Evolutionary conservation across 1,284 basidiomycete genomes (phyloP).

Genomic region (Malassezia brasiliensis): DNA sequence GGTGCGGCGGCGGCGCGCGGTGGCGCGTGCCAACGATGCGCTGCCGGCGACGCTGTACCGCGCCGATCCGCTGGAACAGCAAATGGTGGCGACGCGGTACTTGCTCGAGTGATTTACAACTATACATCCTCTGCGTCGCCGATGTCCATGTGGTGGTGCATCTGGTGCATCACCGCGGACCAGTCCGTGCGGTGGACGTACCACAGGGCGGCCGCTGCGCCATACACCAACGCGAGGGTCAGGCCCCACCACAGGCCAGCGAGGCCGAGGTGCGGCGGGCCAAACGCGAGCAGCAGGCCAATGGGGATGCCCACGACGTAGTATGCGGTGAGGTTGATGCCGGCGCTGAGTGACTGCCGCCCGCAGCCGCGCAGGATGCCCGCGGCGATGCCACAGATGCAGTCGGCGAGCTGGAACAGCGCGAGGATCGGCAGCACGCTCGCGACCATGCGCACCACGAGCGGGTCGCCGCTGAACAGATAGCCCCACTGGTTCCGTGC

Average conservation of each 20-base stretch:
- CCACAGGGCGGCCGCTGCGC: constrained; percentile 24
- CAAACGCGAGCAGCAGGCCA: constrained; percentile 51
- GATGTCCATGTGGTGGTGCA: constrained; percentile 10
- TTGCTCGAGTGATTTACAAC: neutral
- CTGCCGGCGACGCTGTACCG: constrained; percentile 8
- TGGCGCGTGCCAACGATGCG: constrained; percentile 1
- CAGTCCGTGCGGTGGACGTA: constrained; percentile 13
- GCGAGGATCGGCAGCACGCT: constrained; percentile 61
- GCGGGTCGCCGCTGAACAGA: constrained; percentile 75
- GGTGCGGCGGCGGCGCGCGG: neutral
- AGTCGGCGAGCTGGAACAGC: constrained; percentile 62
- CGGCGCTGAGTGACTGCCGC: constrained; percentile 53
- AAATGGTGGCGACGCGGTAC: constrained; percentile 10
- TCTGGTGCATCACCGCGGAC: constrained; percentile 5
- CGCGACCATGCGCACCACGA: constrained; percentile 60
- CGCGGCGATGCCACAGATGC: constrained; percentile 59
- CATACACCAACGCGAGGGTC: constrained; percentile 50
- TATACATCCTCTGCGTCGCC: neutral
- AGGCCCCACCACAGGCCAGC: constrained; percentile 52
- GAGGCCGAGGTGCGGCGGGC: constrained; percentile 41
- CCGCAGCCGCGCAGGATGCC: constrained; percentile 70
- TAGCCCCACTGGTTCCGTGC: constrained; percentile 68
- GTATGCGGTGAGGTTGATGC: constrained; percentile 52
- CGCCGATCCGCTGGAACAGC: neutral
- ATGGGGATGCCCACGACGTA: constrained; percentile 52